Percentiles rank a stretch among this genome's conserved stretches.
phyloP scores from a whole-genome alignment of 2,329 filamentous ascomycete species.

The Cercospora sojina region DNA sequence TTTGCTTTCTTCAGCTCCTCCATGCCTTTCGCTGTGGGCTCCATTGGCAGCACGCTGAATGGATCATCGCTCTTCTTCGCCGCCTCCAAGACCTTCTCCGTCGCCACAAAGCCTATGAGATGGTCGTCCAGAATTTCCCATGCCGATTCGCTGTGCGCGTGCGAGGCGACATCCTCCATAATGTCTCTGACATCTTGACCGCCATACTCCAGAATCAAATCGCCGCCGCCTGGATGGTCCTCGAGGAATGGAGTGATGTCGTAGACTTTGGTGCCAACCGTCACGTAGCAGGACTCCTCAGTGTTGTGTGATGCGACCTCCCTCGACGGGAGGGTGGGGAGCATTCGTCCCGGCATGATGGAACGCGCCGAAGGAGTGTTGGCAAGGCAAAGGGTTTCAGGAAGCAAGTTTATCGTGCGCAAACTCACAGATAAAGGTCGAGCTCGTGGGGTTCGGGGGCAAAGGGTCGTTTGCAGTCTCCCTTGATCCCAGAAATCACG shows the following conservation, averaged over 20 bases:
- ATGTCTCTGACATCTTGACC: conserved; percentile 84
- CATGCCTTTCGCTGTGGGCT: conserved; percentile 51
- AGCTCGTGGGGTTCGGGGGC: neutral
- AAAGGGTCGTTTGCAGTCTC: neutral
- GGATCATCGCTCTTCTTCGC: conserved; percentile 50
- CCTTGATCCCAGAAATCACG: conserved; percentile 8
- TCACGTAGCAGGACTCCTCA: conserved; percentile 86
- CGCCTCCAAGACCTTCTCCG: conserved; percentile 56
- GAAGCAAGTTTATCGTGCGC: neutral
- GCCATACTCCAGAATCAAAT: conserved; percentile 84
- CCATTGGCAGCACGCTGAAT: conserved; percentile 54
- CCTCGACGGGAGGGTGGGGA: conserved; percentile 77
- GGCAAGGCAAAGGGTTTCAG: conserved; percentile 10
- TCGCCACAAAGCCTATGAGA: conserved; percentile 75
- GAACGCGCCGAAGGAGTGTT: conserved; percentile 6
- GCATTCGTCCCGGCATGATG: conserved; percentile 73
- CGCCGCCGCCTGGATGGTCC: conserved; percentile 85
- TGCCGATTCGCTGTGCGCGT: conserved; percentile 85
- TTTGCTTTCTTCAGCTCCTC: conserved; percentile 48
- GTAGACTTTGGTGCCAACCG: conserved; percentile 84
- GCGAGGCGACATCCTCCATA: conserved; percentile 77
- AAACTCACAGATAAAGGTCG: neutral
- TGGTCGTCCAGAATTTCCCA: conserved; percentile 92
- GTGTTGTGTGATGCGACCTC: conserved; percentile 82
- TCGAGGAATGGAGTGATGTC: conserved; percentile 90